A percentile compares a stretch with the other conserved stretches of the same genome.
Evolutionary conservation across 225 moss, liverwort and hornwort species (phyloP).

Genomic region (Thuidium tamariscinum): DNA sequence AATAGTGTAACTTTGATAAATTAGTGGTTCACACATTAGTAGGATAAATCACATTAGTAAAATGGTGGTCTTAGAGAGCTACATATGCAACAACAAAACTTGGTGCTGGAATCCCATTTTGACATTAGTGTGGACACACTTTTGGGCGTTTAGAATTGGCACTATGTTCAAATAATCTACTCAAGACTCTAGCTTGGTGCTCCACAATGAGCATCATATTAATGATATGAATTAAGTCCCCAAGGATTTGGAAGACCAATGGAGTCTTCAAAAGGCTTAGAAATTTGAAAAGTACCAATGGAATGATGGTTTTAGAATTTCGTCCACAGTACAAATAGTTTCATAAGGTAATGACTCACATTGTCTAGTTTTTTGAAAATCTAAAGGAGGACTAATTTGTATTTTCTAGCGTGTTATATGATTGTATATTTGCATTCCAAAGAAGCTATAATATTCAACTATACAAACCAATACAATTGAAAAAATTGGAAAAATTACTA

Average conservation of each 20-base stretch:
- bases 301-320: background rate
- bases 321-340: too few relatives aligned
- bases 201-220: background rate
- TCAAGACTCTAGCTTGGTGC: rapidly evolving
- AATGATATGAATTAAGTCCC: background rate
- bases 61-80: background rate
- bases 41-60: rapidly evolving
- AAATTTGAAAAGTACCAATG: background rate
- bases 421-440: rapidly evolving
- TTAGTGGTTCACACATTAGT: background rate
- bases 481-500: background rate
- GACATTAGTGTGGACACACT: too few relatives aligned
- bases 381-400: rapidly evolving
- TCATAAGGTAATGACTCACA: background rate
- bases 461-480: background rate
- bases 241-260: rapidly evolving
- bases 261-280: rapidly evolving
- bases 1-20: background rate
- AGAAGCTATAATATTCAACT: background rate
- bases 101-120: background rate
- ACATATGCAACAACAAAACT: background rate
- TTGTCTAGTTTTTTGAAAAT: background rate
- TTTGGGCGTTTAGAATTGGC: background rate
- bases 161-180: background rate
- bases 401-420: rapidly evolving